Conservation (phyloP, 177 flowering plant species). For the Tripterygium wilfordii region DNA sequence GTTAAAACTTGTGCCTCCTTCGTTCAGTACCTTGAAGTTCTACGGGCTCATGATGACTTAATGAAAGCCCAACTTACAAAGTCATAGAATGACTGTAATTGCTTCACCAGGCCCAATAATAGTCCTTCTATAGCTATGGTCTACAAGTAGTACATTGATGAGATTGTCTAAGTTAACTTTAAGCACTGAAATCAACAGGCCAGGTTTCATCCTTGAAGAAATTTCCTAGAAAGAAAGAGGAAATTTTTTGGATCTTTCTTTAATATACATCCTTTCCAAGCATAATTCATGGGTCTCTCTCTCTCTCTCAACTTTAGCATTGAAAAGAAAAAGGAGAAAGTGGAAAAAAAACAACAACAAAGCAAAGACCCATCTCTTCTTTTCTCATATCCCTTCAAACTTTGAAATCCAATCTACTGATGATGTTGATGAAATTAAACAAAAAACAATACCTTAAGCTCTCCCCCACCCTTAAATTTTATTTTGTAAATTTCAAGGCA, state of each 20-base stretch:
- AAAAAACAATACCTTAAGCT: conserved; percentile 5
- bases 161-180: too few species aligned
- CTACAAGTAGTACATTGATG: too few species aligned
- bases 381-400: conserved; percentile 15
- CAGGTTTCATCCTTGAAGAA: conserved; percentile 10
- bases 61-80: too few species aligned
- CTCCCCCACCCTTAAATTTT: too few species aligned
- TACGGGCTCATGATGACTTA: conserved; percentile 97
- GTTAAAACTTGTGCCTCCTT: conserved; percentile 97
- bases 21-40: conserved; percentile 95
- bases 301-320: too few species aligned
- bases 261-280: conserved; percentile 19
- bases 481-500: conserved; percentile 24
- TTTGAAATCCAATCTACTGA: conserved; percentile 20
- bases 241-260: conserved; percentile 13
- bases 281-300: too few species aligned
- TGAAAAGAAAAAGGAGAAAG: conserved; percentile 29
- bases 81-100: too few species aligned
- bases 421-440: too few species aligned
- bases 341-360: too few species aligned
- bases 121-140: too few species aligned
- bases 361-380: conserved; percentile 24
- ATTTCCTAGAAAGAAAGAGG: conserved; percentile 3
- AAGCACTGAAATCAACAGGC: conserved; percentile 14
- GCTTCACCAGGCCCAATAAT: too few species aligned